Evolutionary conservation across 352 stramenopile genomes (phyloP), one percentile per base, ranked within the genome.

Genomic region (Globisporangium echinulatum): DNA sequence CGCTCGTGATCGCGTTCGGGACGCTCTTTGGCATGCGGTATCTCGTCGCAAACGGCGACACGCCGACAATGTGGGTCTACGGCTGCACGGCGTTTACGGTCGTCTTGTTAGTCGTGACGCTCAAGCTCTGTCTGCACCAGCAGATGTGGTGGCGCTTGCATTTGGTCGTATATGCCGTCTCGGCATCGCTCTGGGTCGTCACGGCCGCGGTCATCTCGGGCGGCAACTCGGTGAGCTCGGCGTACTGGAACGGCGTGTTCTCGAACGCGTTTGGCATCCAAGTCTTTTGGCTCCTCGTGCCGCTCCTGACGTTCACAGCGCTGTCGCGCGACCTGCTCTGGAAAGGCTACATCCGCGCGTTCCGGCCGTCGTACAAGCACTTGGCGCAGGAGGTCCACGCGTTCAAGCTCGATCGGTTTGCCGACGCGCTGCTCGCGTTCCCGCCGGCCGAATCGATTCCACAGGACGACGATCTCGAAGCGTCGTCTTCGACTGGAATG

Each of bases 61-160:
- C 92, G 48, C 83, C 87, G 7, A 96, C 88, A 52, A 88, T 98
- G 75, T 97, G 95, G 74, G 87, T 97, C 38, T 96, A 98, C 58
- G 96, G 96, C 47, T 96, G 87, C 47, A 92, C 86, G 4, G 88
- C 95, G 47, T 99, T 98, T 72, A 96, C 92, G 14, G 90, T 94
- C 61, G 79, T 98, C 39, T 76, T 99, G 49, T 79, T 98, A 47
- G 79, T 98, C n/a, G 87, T 98, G 51, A 97, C 93, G 40, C 73
- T 97, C 58, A 99, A 99, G 78, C 82, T 97, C 3, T 86, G 83
- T 56, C 62, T 94, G 51, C 81, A 92, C 51, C 82, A 94, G 62
- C 79, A 94, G 59, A 89, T 94, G 79, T 92, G 82, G 77, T 90
- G 82, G 79, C 63, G 75, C 3, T 63, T 86, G 49, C 86, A 95